Base-by-base conservation (phyloP, 2,329 filamentous ascomycete genomes). In the Aspergillus proliferans region DNA sequence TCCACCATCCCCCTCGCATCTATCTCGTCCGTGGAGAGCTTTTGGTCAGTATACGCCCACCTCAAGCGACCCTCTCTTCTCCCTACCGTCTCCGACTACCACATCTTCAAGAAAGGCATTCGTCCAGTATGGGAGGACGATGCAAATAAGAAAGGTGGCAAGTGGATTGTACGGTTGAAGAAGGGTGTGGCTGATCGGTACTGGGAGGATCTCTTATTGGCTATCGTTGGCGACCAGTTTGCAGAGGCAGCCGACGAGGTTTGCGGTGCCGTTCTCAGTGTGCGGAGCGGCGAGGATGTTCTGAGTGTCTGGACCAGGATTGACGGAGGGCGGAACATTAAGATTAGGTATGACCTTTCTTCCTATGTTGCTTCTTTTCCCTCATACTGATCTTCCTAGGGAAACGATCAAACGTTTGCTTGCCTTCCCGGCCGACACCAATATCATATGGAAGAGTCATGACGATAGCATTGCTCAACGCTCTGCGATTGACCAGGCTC, bases 51-150 rank as follows among this genome's bases (percentile, higher is more conserved):
- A 34, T 97, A 95, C 67, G 77, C 81, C 47, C 90, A 97, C 69
- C 79, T 98, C 43, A 95, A 94, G 74, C 83, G 87, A 24, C 93
- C 94, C 2, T 97, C 91, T 33, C 76, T 80, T 30, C 77, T 98
- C 50, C 92, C 92, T 6, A 85, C 92, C 4, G 92, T 97, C 26
- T 96, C 91, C 21, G 93, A 98, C 71, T 98, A 96, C 67, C 93
- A 98, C 68, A 85, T 98, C 52, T 98, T 98, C 77, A 95, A 93
- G 72, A 90, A 93, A 65, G 92, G 91, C 47, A 91, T 98, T 53
- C 84, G 93, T 52, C 93, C 93, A 19, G 93, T 98, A 60, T 98
- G 93, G 93, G 93, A 98, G 71, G 93, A 98, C 60, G 90, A 95
- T 43, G 89, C 94, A 67, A 98, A 98, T 74, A 93, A 89, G 70